These are phyloP conservation scores for Diversispora epigaea DNA, from an alignment of 192 early-diverging fungal species.

Conservation along the genomic window DNA sequence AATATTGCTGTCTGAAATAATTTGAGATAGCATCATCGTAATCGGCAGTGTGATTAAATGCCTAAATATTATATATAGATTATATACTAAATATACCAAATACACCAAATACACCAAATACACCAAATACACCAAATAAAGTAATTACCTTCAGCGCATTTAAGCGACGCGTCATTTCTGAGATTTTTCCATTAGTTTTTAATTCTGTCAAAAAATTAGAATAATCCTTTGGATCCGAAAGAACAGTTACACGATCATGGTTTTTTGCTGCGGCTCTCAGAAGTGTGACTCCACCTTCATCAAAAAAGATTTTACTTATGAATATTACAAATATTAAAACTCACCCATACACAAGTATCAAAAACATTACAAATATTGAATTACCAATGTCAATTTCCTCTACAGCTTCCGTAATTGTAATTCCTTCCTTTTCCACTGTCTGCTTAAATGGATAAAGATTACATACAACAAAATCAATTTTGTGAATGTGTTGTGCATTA, in stretches of 20 bases:
- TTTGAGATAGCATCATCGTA: conserved; percentile 94
- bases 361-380: background rate
- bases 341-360: background rate
- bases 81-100: background rate
- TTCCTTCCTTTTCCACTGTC: conserved; percentile 83
- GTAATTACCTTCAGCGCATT: conserved; percentile 76
- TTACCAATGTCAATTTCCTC: conserved; percentile 98
- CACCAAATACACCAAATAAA: background rate
- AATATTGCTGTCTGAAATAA: conserved; percentile 94
- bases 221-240: conserved; percentile 94
- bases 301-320: conserved; percentile 6
- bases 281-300: conserved; percentile 89
- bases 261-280: conserved; percentile 99
- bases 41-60: conserved; percentile 93
- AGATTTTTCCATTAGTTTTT: conserved; percentile 55
- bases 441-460: conserved; percentile 99
- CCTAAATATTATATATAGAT: conserved; percentile 41
- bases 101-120: background rate
- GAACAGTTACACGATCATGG: conserved; percentile 89
- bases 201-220: conserved; percentile 74
- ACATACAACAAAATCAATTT: conserved; percentile 95
- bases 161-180: conserved; percentile 68
- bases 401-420: conserved; percentile 91
- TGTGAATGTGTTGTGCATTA: conserved; percentile 79
- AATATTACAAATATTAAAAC: background rate